Evolutionary conservation across 176 grass and related monocot species (phyloP).

Genomic region (Rhynchospora breviuscula): DNA sequence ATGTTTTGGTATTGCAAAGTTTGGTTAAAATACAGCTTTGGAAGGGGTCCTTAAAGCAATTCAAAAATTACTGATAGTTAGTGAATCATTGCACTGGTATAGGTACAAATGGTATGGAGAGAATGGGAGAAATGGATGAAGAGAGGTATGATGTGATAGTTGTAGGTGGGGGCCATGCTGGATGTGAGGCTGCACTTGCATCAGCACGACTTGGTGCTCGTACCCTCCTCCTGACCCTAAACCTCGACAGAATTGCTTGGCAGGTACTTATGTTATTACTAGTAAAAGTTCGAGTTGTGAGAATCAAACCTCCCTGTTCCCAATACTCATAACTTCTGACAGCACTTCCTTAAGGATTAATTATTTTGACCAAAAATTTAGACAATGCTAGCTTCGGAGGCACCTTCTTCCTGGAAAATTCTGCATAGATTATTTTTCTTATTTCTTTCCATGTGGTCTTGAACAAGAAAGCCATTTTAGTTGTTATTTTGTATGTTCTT

Average conservation of each 20-base stretch:
- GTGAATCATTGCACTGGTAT: not conserved
- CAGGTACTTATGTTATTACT: conserved; percentile 41
- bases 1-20: not conserved
- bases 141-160: conserved; percentile 95
- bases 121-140: conserved; percentile 18
- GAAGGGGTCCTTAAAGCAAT: not conserved
- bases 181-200: conserved; percentile 90
- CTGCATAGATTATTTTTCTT: not conserved
- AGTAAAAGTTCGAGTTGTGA: conserved; percentile 1
- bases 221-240: conserved; percentile 93
- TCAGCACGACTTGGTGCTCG: conserved; percentile 76
- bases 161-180: conserved; percentile 89
- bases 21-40: not conserved
- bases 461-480: not conserved
- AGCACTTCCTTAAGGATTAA: not conserved
- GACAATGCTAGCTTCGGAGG: not conserved
- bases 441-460: not conserved
- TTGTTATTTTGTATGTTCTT: conserved; percentile 13
- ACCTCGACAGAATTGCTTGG: conserved; percentile 97
- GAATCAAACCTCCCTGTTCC: not conserved
- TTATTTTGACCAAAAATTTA: not conserved
- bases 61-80: not conserved
- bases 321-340: not conserved
- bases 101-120: conserved; percentile 31
- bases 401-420: conserved; percentile 1